Percentiles rank a stretch among this genome's conserved stretches.
phyloP scores from a whole-genome alignment of 2,329 filamentous ascomycete species.

The Epicoccum nigrum region DNA sequence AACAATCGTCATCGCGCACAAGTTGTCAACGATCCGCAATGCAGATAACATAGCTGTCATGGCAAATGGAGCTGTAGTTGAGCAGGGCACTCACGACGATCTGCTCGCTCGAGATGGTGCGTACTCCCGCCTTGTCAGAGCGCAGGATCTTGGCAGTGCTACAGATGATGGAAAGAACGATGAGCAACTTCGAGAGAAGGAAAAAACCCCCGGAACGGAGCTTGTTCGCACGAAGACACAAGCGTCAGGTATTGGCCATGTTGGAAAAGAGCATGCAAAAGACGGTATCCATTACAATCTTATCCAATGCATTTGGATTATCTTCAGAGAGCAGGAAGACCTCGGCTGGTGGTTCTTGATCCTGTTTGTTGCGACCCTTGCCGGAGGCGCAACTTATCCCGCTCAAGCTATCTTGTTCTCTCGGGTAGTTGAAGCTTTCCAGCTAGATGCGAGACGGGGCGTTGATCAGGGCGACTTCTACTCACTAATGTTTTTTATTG shows the following conservation, averaged over 20 bases:
- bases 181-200: conserved; percentile 20
- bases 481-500: conserved; percentile 62
- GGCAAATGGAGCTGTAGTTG: conserved; percentile 77
- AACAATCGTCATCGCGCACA: conserved; percentile 94
- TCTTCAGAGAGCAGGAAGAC: conserved; percentile 42
- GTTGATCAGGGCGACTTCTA: conserved; percentile 56
- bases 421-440: conserved; percentile 56
- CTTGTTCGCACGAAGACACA: conserved; percentile 40
- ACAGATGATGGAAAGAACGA: conserved; percentile 30
- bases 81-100: conserved; percentile 86
- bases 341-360: conserved; percentile 46
- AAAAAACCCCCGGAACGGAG: conserved; percentile 21
- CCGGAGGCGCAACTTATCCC: conserved; percentile 52
- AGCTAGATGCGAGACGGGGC: conserved; percentile 47
- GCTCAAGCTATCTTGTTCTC: conserved; percentile 59
- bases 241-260: conserved; percentile 31
- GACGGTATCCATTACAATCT: conserved; percentile 39
- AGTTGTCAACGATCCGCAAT: conserved; percentile 88
- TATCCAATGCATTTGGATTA: conserved; percentile 32
- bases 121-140: conserved; percentile 73
- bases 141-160: conserved; percentile 53
- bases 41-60: conserved; percentile 97
- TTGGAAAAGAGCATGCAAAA: conserved; percentile 23
- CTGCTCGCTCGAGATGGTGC: conserved; percentile 75
- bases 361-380: conserved; percentile 36